phyloP scores from a whole-genome alignment of 2,329 filamentous ascomycete species.

The Aureobasidium sp. region DNA sequence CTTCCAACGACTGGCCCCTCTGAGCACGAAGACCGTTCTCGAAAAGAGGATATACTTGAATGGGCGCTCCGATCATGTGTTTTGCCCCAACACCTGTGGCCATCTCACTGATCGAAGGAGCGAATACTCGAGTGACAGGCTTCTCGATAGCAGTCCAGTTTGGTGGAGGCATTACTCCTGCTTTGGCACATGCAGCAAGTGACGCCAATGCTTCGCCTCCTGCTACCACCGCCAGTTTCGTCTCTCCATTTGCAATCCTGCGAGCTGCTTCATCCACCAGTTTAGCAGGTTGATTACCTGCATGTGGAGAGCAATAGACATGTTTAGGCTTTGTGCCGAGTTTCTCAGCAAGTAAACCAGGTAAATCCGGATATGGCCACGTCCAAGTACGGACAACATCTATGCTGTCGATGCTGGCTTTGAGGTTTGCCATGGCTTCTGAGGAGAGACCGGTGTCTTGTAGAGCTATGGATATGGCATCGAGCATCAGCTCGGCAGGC shows the following conservation, averaged over 20 bases:
- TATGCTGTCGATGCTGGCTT: slow-evolving; percentile 47
- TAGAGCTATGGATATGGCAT: slow-evolving; percentile 45
- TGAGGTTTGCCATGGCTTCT: slow-evolving; percentile 27
- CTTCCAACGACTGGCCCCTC: slow-evolving; percentile 42
- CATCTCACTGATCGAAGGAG: slow-evolving; percentile 38
- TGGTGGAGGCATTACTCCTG: slow-evolving; percentile 46
- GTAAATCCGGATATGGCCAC: slow-evolving; percentile 54
- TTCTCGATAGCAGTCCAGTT: slow-evolving; percentile 48
- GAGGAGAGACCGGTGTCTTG: slow-evolving; percentile 37
- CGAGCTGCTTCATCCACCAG: slow-evolving; percentile 56
- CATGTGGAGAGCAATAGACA: slow-evolving; percentile 47
- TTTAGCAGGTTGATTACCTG: slow-evolving; percentile 53
- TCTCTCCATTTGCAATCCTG: slow-evolving; percentile 45
- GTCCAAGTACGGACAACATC: slow-evolving; percentile 56
- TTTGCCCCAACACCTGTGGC: slow-evolving; percentile 44
- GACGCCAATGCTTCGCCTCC: slow-evolving; percentile 59
- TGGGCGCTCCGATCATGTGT: slow-evolving; percentile 53
- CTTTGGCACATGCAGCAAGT: slow-evolving; percentile 43
- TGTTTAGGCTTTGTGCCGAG: slow-evolving; percentile 42
- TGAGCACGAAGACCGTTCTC: slow-evolving; percentile 55
- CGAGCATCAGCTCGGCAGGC: slow-evolving; percentile 49
- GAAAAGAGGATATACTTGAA: slow-evolving; percentile 60
- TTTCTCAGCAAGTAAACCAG: slow-evolving; percentile 42
- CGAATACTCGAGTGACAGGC: slow-evolving; percentile 40
- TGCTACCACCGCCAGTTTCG: slow-evolving; percentile 49